Percentiles rank a stretch among this genome's conserved stretches.
These are phyloP conservation scores for Rhodotorula sp. DNA, from an alignment of 1,284 basidiomycete species.

Conservation along the genomic window DNA sequence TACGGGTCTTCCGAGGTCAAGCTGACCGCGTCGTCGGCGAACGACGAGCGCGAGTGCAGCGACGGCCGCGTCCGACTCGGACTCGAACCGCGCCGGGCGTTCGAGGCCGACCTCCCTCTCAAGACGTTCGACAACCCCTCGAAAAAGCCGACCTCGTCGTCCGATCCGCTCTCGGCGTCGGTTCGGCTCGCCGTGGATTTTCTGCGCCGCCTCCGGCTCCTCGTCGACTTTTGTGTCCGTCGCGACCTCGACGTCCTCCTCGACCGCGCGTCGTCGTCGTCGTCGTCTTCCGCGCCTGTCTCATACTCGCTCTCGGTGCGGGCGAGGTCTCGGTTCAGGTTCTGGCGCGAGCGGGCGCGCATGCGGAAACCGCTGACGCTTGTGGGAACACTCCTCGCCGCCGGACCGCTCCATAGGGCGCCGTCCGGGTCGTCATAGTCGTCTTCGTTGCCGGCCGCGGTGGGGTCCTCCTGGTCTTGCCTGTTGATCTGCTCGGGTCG, in stretches of 20 bases:
- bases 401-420: constrained; percentile 42
- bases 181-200: constrained; percentile 8
- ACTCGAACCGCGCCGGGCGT: background rate
- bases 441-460: constrained; percentile 27
- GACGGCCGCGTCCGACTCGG: constrained; percentile 22
- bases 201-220: constrained; percentile 8
- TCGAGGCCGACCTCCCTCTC: constrained; percentile 13
- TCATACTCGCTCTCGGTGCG: constrained; percentile 14
- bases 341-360: constrained; percentile 27
- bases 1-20: constrained; percentile 39
- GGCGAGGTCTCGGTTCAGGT: constrained; percentile 25
- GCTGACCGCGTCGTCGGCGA: constrained; percentile 14
- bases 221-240: background rate
- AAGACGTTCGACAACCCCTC: constrained; percentile 36
- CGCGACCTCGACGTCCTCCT: constrained; percentile 24
- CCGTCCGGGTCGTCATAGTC: constrained; percentile 46
- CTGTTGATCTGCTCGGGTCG: background rate
- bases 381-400: constrained; percentile 42
- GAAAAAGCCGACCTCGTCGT: constrained; percentile 33
- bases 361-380: constrained; percentile 42
- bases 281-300: constrained; percentile 5
- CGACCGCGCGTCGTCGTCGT: constrained; percentile 23
- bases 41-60: no score
- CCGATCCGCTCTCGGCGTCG: constrained; percentile 23
- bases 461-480: constrained; percentile 14